Percentiles rank a stretch among this genome's conserved stretches.
phyloP scores from a whole-genome alignment of 1,284 basidiomycete species.

The Lentinula novae-zelandiae region DNA sequence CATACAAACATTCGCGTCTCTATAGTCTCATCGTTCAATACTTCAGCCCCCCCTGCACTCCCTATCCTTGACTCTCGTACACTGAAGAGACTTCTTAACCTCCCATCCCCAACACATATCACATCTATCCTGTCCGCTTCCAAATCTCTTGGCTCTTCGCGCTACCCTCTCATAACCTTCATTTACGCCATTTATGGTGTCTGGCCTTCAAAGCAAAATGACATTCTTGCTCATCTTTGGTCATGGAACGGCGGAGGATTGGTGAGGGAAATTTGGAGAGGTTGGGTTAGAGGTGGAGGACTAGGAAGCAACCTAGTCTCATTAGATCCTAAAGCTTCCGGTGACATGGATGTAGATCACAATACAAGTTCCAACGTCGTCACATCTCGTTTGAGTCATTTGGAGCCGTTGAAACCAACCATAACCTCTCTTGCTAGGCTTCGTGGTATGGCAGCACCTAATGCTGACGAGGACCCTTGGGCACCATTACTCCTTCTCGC shows the following conservation, averaged over 20 bases:
- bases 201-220: conserved; percentile 44
- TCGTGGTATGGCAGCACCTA: conserved; percentile 24
- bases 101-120: conserved; percentile 50
- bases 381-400: neutral
- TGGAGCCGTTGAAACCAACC: conserved; percentile 6
- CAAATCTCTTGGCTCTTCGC: conserved; percentile 32
- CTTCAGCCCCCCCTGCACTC: conserved; percentile 21
- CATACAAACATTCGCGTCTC: conserved; percentile 24
- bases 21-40: conserved; percentile 35
- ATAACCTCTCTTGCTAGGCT: neutral
- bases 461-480: conserved; percentile 47
- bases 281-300: conserved; percentile 10
- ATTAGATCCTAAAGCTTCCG: neutral
- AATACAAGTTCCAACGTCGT: neutral
- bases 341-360: conserved; percentile 5
- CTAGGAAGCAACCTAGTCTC: conserved; percentile 10
- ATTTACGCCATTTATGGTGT: conserved; percentile 50
- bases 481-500: conserved; percentile 76
- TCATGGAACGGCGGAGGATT: conserved; percentile 10
- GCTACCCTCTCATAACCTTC: conserved; percentile 43
- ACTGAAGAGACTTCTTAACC: conserved; percentile 46
- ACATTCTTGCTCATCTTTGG: conserved; percentile 2
- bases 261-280: conserved; percentile 14
- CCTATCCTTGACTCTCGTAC: conserved; percentile 54
- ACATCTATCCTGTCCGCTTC: conserved; percentile 41